Base-by-base conservation (phyloP, 2,329 filamentous ascomycete species). In the Sarocladium brachiariae region DNA sequence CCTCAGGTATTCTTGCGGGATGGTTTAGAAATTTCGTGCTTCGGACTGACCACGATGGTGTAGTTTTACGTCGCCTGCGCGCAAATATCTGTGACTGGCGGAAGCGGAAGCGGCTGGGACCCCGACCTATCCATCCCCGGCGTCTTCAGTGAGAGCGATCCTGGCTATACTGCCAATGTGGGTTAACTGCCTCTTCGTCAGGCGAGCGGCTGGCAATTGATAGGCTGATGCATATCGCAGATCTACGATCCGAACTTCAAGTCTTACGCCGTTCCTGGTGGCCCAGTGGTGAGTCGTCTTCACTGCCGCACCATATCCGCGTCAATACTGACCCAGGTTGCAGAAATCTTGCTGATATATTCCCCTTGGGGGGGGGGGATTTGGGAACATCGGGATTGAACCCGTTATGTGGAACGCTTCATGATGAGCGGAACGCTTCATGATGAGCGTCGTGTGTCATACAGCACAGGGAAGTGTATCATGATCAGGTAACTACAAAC, bases 121-220 rank as follows among this genome's bases (percentile, higher is more conserved):
- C 48, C 57, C 19, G 57, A 57, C 3, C 55, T 63, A 35, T 39
- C 27, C 3, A 58, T 64, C 53, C 63, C 63, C 7, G 71, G 70
- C 4, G 65, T 63, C 6, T 67, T 71, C 64, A 69, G 67, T 56
- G 61, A 60, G n/a, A 67, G 59, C 5, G 71, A 74, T 54, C 66
- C 70, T 0, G 71, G 71, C 16, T 74, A 73, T 58, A 70, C 66
- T 4, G 65, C 63, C 55, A 74, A 75, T 57, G 70, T 74, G 48
- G 54, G 68, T 54, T 21, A 2, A 8, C 21, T 24, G 19, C 8
- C 23, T 21, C 8, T 21, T 27, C 16, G 19, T 49, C 16, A 19
- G 5, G 9, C n/a, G n/a, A n/a, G n/a, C 33, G 11, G 18, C 19
- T 21, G 19, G 27, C 19, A 13, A 6, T 19, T 14, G n/a, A 23